Evolutionary conservation across 148 eudicot species (phyloP).

Genomic region (Heliosperma pusillum): DNA sequence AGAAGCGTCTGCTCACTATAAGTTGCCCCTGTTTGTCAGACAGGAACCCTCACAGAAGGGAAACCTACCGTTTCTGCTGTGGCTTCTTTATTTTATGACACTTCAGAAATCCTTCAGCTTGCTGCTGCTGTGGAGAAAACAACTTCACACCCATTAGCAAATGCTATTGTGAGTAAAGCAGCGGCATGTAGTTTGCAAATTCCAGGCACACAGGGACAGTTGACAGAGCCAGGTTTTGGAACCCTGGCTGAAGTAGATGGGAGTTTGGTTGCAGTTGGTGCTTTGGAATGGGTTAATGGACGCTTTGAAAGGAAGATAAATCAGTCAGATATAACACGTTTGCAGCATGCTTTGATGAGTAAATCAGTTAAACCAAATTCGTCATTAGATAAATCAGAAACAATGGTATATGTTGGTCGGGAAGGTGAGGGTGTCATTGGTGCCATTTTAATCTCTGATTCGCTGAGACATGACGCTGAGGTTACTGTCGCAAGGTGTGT

Average conservation of each 20-base stretch:
- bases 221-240: constrained; percentile 94
- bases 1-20: constrained; percentile 7
- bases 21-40: constrained; percentile 37
- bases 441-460: constrained; percentile 78
- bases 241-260: constrained; percentile 93
- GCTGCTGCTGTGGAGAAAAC: constrained; percentile 99
- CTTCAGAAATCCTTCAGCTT: constrained; percentile 65
- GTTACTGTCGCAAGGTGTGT: constrained; percentile 59
- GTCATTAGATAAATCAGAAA: constrained; percentile 54
- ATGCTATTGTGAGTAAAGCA: constrained; percentile 73
- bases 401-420: constrained; percentile 80
- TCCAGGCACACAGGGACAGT: constrained; percentile 67
- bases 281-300: constrained; percentile 70
- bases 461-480: constrained; percentile 69
- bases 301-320: constrained; percentile 55
- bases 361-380: constrained; percentile 29
- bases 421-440: constrained; percentile 92
- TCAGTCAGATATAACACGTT: constrained; percentile 36
- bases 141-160: constrained; percentile 91
- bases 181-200: constrained; percentile 55
- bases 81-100: constrained; percentile 45
- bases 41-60: constrained; percentile 97
- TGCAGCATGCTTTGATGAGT: constrained; percentile 51
- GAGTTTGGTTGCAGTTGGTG: constrained; percentile 79
- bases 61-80: constrained; percentile 78